Evolutionary conservation across 2,329 filamentous ascomycete genomes (phyloP).

Genomic region (Aspergillus sojae): DNA sequence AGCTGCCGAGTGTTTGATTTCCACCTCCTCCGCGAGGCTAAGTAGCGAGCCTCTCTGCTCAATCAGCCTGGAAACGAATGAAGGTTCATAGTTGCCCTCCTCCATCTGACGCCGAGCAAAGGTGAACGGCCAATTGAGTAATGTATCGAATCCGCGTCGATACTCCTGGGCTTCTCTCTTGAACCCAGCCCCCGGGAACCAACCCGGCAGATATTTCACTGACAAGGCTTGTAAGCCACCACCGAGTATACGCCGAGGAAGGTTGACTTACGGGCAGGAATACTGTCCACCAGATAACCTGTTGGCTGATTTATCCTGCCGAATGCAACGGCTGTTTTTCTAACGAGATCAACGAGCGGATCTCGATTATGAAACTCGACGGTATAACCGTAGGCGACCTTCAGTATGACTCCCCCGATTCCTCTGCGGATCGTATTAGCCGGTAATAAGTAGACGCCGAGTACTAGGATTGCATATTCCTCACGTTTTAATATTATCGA

Average conservation of each 20-base stretch:
- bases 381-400: conserved; percentile 42
- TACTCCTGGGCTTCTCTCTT: conserved; percentile 43
- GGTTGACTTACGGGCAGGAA: conserved; percentile 37
- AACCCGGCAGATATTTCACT: conserved; percentile 43
- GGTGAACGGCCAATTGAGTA: conserved; percentile 44
- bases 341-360: conserved; percentile 45
- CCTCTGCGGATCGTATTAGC: conserved; percentile 15
- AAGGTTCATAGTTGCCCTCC: conserved; percentile 33
- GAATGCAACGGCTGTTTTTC: conserved; percentile 45
- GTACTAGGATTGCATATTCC: background rate
- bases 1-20: conserved; percentile 32
- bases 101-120: conserved; percentile 48
- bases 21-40: conserved; percentile 32
- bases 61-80: conserved; percentile 46
- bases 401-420: conserved; percentile 44
- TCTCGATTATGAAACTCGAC: conserved; percentile 26
- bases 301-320: conserved; percentile 44
- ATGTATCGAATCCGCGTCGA: conserved; percentile 29
- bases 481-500: conserved; percentile 44
- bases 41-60: conserved; percentile 28
- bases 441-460: conserved; percentile 6
- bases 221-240: background rate
- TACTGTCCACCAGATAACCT: conserved; percentile 49
- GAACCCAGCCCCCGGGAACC: conserved; percentile 51
- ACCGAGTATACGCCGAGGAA: background rate